Evolutionary conservation across 331 rosid genomes (phyloP), one percentile per base, ranked within the genome.

Genomic region (Ulmus americana): DNA sequence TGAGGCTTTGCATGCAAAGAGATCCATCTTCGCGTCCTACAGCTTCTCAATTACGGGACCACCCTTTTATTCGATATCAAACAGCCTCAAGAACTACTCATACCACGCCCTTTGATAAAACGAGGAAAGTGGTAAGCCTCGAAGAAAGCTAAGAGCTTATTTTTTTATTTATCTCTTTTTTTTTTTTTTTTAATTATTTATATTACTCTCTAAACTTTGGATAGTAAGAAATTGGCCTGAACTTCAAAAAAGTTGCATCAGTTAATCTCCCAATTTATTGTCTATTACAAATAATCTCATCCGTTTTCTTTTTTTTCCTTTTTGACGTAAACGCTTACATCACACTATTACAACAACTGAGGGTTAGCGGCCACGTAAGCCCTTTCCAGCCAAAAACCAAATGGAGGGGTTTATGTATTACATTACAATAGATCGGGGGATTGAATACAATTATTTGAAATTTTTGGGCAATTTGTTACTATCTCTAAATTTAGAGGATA

Each of bases 31-130:
- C 80, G 63, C 96, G 97, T 39, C 97, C 97, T 5, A 51, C 90
- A 9, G 94, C 96, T 7, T 63, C 74, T n/a, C 15, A 53, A 20
- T 73, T 94, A 42, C 77, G 85, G 61, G 86, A 90, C 3, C 99
- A 94, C 65, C 86, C 91, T 35, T 94, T 94, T 64, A 85, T 94
- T 73, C 86, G 84, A 44, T 95, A 94, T 70, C 95, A 86, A 70
- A 72, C 80, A 54, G 75, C 90, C 11, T 77, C 94, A 54, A 87
- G 81, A 75, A 74, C 74, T 48, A 74, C 86, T 41, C 83, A 85
- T 76, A 76, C 78, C 64, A 85, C 80, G 75, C 74, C 83, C 70
- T 81, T 69, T 67, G 97, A 90, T 59, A 97, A 97, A 77, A 82
- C 83, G 81, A 86, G 87, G 67, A 90, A 95, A 0, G 91, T 91